Base-by-base conservation (phyloP, 768 basidiomycete species). In the Suillus clintonianus region DNA sequence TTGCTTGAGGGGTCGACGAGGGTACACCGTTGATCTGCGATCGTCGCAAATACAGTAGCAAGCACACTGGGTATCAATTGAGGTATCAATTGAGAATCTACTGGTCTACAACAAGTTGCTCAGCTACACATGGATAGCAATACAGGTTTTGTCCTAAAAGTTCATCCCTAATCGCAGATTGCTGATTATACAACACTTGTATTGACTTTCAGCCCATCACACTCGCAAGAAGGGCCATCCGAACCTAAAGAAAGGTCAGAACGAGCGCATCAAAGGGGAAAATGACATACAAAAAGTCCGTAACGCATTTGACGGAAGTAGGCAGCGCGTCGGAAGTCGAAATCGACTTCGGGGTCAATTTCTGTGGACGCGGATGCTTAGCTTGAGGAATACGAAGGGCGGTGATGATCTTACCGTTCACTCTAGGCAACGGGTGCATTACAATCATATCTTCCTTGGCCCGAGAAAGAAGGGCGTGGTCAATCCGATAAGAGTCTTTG, bases 231-330 rank as follows among this genome's bases (percentile, higher is more conserved):
- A 92, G 77, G 17, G 91, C 91, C 91, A 92, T 92, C 48, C 90
- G 87, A 69, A 91, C 84, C 89, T 91, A 71, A 32, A 47, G 22
- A 5, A 39, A 43, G 8, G 34, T 9, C 5, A 64, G 62, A 43
- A 37, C 39, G 59, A 57, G 43, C 57, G 13, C 24, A 27, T 22
- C 55, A 22, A 61, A 37, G 27, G 37, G 19, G 59, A 50, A 24
- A 2, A n/a, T n/a, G 11, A 87, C 96, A 74, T 72, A 98, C 95
- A 74, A 95, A 99, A 65, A 98, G 90, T 53, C 97, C 97, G 73
- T 97, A 97, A 62, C 95, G 89, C 96, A 97, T 98, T 73, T 98
- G 96, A 43, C 97, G 89, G 90, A 99, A 98, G 79, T 98, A 99
- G 24, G 94, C 95, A 3, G 96, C 96, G 13, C 96, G 86, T 34